Evolutionary conservation across 495 filamentous ascomycete genomes (phyloP), one percentile per base, ranked within the genome.

Genomic region (Hypoxylon crocopeplum): DNA sequence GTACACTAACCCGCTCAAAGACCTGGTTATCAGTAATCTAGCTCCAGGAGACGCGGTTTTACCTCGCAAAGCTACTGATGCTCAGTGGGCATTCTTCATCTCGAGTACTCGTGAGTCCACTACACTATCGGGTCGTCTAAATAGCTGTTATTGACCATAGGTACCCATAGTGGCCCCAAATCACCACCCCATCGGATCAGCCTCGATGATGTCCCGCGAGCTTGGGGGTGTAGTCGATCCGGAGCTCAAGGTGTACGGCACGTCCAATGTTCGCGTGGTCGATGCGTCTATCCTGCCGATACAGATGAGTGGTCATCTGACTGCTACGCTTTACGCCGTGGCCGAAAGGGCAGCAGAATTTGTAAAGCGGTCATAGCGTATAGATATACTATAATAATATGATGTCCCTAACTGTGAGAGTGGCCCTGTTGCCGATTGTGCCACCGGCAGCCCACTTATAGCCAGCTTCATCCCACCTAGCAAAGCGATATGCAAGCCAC

Each of bases 261-360:
- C 79, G 1, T 54, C 67, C 32, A 70, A 72, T n/a, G 53, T 75
- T 33, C 72, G 77, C 7, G 81, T 88, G 1, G 81, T 82, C 0
- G 84, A 84, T 68, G 79, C 79, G 1, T 77, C 75, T 37, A 65
- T 84, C 11, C 59, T 84, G 24, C 79, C 82, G 5, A 64, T 77
- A 21, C 75, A 76, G 36, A 62, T 79, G 1, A 74, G 75, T 33
- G 77, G 74, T 5, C 79, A 85, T 62, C 69, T 77, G 34, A 68
- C 74, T 7, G 70, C 69, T 10, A 78, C 75, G 11, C 72, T 84
- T 15, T 85, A 82, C 57, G 80, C 78, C 7, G 69, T 84, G 44
- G 80, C 79, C 11, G 82, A 84, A 69, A 79, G 76, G 52, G 82
- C 75, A 12, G 78, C 79, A 13, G 78, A 80, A 61, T 32, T 85